A percentile compares a stretch with the other conserved stretches of the same genome.
phyloP scores from a whole-genome alignment of 768 basidiomycete genomes.

The Mrakia frigida region DNA sequence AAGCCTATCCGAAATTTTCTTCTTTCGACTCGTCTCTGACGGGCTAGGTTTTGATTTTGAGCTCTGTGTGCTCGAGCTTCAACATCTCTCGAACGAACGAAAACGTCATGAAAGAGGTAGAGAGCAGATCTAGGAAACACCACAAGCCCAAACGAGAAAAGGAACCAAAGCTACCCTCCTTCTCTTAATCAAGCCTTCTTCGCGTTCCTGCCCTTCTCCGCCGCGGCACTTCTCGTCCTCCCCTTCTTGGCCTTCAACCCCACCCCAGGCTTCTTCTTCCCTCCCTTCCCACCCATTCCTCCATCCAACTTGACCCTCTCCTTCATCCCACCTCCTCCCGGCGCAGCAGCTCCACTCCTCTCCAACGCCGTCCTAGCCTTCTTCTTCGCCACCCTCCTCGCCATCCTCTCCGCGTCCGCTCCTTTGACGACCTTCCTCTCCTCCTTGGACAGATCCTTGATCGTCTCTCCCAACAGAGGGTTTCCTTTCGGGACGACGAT shows the following conservation, averaged over 20 bases:
- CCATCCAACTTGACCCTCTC: conserved; percentile 43
- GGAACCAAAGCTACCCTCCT: too few species aligned
- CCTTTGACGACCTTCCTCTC: conserved; percentile 80
- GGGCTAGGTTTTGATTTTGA: too few species aligned
- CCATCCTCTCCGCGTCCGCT: conserved; percentile 70
- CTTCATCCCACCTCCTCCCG: conserved; percentile 33
- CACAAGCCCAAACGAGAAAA: too few species aligned
- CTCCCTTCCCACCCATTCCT: conserved; percentile 35
- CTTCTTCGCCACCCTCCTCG: conserved; percentile 84
- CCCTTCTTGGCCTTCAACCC: conserved; percentile 44
- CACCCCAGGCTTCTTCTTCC: conserved; percentile 35
- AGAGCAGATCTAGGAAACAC: too few species aligned
- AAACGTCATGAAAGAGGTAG: too few species aligned
- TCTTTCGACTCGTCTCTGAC: too few species aligned
- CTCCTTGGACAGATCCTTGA: conserved; percentile 72
- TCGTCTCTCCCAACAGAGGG: conserved; percentile 68
- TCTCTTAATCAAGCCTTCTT: conserved; percentile 38
- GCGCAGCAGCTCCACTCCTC: conserved; percentile 12
- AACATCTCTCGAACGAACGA: too few species aligned
- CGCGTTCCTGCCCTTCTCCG: conserved; percentile 43
- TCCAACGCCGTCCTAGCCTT: conserved; percentile 49
- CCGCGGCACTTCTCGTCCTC: conserved; percentile 41
- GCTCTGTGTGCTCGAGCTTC: too few species aligned
- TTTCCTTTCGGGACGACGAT: conserved; percentile 65
- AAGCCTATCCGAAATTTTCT: too few species aligned